These are phyloP conservation scores for Hypoxylon sp. DNA, from an alignment of 2,329 filamentous ascomycete species.

Conservation along the genomic window DNA sequence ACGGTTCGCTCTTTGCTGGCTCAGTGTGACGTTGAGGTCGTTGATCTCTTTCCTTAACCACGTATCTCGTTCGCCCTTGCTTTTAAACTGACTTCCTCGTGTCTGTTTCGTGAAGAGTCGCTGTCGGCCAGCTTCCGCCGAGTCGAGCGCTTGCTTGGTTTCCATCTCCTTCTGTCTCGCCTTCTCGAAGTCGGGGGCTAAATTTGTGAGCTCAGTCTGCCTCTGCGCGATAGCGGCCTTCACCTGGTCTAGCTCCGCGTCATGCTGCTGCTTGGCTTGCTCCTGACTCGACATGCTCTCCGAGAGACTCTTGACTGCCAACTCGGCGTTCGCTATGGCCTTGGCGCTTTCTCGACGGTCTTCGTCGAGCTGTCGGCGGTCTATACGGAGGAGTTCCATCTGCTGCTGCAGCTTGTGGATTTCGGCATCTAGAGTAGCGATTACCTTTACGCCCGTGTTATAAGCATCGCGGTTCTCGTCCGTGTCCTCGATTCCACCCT, in stretches of 20 bases:
- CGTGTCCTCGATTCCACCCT: slow-evolving; percentile 83
- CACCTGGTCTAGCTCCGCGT: slow-evolving; percentile 75
- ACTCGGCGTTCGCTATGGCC: slow-evolving; percentile 81
- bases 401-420: slow-evolving; percentile 83
- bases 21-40: slow-evolving; percentile 78
- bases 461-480: slow-evolving; percentile 82
- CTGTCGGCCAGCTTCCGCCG: slow-evolving; percentile 76
- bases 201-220: slow-evolving; percentile 75
- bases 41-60: slow-evolving; percentile 83
- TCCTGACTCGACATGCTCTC: slow-evolving; percentile 83
- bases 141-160: slow-evolving; percentile 74
- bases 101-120: slow-evolving; percentile 92
- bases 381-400: slow-evolving; percentile 83
- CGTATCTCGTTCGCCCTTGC: slow-evolving; percentile 85
- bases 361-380: slow-evolving; percentile 86
- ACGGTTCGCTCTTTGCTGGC: slow-evolving; percentile 82
- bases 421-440: slow-evolving; percentile 77
- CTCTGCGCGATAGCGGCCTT: slow-evolving; percentile 77
- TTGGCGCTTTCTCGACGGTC: slow-evolving; percentile 86
- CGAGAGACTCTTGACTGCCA: slow-evolving; percentile 82
- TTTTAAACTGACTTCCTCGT: slow-evolving; percentile 84
- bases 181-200: slow-evolving; percentile 80
- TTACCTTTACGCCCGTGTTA: slow-evolving; percentile 78
- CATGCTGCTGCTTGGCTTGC: slow-evolving; percentile 74
- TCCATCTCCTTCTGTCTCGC: slow-evolving; percentile 77